Base-by-base conservation (phyloP, 2,329 filamentous ascomycete species). In the Penicillium fuscoglaucum region DNA sequence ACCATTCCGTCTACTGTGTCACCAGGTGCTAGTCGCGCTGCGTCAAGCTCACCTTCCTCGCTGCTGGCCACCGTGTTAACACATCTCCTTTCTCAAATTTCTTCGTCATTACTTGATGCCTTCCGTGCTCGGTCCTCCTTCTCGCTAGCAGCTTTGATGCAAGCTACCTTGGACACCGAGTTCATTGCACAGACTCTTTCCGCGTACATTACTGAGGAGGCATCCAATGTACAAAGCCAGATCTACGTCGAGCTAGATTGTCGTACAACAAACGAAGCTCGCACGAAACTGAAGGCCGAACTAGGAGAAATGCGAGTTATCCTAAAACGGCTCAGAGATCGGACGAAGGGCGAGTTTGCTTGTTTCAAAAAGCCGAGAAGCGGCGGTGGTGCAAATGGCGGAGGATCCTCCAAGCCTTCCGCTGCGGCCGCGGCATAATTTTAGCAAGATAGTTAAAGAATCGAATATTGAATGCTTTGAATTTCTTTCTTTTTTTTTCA, bases 91-190 rank as follows among this genome's bases (percentile, higher is more conserved):
- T 92, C 96, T 72, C 86, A 92, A 69, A 84, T 90, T 12, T 93
- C 89, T 12, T 79, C 84, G 6, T 87, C 92, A 61, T 86, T 98
- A n/a, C 86, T 97, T 17, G 84, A 88, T 29, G 88, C 91, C 0
- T 96, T 98, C 81, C 81, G 84, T 73, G 72, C 80, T 37, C 86
- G 88, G 7, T 74, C 81, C 5, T 81, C 80, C 21, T 98, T 95
- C 76, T 84, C 87, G 1, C 86, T 99, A 0, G 82, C 89, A 6
- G 88, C 90, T 7, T 84, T 99, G 51, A 96, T 98, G 88, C 96
- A 99, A 77, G 96, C 96, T 1, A 99, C 95, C 0, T 85, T 99
- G 1, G 95, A 99, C 70, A 93, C 97, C 1, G 95, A 99, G 76
- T 98, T 99, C 71, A 88, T 98, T 57, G 91, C 93, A 0, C 95